These are phyloP conservation scores for Epithemia pelagica DNA, from an alignment of 108 stramenopile genomes.

Conservation along the genomic window DNA sequence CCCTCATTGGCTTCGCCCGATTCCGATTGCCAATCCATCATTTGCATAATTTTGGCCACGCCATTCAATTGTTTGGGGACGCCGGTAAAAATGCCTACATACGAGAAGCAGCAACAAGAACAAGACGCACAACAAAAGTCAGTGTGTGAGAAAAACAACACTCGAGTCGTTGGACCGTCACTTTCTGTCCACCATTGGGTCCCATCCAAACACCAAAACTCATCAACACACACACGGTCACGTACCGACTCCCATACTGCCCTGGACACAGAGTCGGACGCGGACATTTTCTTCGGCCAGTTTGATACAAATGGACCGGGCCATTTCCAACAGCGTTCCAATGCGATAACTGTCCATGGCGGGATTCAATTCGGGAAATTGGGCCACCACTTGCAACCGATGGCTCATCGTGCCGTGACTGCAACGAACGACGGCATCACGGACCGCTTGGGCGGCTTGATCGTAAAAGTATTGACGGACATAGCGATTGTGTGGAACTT, in stretches of 20 bases:
- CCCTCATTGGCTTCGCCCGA: slow-evolving; percentile 81
- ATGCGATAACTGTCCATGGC: slow-evolving; percentile 80
- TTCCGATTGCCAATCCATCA: slow-evolving; percentile 82
- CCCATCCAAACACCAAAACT: too few relatives aligned
- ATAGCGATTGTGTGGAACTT: slow-evolving; percentile 83
- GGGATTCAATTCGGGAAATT: slow-evolving; percentile 88
- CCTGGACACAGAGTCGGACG: slow-evolving; percentile 76
- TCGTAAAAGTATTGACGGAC: slow-evolving; percentile 80
- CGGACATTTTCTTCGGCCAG: slow-evolving; percentile 77
- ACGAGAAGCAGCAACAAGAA: not conserved
- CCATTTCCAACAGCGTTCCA: slow-evolving; percentile 75
- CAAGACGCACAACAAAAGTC: too few relatives aligned
- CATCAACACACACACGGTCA: too few relatives aligned
- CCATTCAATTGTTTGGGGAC: slow-evolving; percentile 77
- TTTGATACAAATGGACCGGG: slow-evolving; percentile 56
- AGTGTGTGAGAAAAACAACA: too few relatives aligned
- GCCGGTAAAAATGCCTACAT: slow-evolving; percentile 65
- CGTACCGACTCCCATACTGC: slow-evolving; percentile 67
- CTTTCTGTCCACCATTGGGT: too few relatives aligned
- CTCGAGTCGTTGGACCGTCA: too few relatives aligned
- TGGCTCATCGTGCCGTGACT: slow-evolving; percentile 56
- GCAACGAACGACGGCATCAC: slow-evolving; percentile 64
- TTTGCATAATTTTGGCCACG: slow-evolving; percentile 60
- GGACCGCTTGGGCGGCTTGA: slow-evolving; percentile 57
- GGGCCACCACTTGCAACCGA: slow-evolving; percentile 65